Percentiles rank a stretch among this genome's conserved stretches.
phyloP scores from a whole-genome alignment of 1,139 yeast genomes.

The Candida sp. region DNA sequence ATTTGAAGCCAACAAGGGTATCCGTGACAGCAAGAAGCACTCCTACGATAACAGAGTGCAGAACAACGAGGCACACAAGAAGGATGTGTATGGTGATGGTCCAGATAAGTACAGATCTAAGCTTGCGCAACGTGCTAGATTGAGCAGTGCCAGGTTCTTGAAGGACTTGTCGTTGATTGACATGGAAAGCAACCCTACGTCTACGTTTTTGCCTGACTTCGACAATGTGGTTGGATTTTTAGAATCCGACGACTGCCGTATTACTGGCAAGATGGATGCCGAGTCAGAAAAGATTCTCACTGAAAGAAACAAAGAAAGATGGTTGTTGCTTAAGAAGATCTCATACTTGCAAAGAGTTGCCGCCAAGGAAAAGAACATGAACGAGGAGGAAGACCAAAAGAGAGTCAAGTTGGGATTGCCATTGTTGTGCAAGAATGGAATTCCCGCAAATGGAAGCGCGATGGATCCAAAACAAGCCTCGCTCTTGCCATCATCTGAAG shows the following conservation, averaged over 20 bases:
- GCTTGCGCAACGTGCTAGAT: slow-evolving; percentile 51
- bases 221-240: slow-evolving; percentile 61
- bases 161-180: slow-evolving; percentile 57
- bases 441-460: slow-evolving; percentile 3
- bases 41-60: slow-evolving; percentile 85
- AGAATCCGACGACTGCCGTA: slow-evolving; percentile 44
- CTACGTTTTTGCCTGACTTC: slow-evolving; percentile 57
- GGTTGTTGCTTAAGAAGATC: slow-evolving; percentile 71
- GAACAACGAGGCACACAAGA: slow-evolving; percentile 61
- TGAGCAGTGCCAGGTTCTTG: slow-evolving; percentile 57
- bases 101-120: slow-evolving; percentile 59
- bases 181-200: slow-evolving; percentile 38
- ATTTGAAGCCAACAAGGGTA: slow-evolving; percentile 76
- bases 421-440: slow-evolving; percentile 6
- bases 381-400: slow-evolving; percentile 36
- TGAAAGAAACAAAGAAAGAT: slow-evolving; percentile 60
- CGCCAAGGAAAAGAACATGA: slow-evolving; percentile 39
- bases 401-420: slow-evolving; percentile 39
- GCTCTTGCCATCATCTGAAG: slow-evolving; percentile 6
- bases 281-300: slow-evolving; percentile 43
- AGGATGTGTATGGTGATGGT: slow-evolving; percentile 82
- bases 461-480: not conserved
- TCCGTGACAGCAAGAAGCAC: slow-evolving; percentile 80
- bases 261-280: slow-evolving; percentile 41
- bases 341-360: slow-evolving; percentile 71